Conservation (phyloP, 331 rosid genomes). For the Acacia pycnantha region DNA sequence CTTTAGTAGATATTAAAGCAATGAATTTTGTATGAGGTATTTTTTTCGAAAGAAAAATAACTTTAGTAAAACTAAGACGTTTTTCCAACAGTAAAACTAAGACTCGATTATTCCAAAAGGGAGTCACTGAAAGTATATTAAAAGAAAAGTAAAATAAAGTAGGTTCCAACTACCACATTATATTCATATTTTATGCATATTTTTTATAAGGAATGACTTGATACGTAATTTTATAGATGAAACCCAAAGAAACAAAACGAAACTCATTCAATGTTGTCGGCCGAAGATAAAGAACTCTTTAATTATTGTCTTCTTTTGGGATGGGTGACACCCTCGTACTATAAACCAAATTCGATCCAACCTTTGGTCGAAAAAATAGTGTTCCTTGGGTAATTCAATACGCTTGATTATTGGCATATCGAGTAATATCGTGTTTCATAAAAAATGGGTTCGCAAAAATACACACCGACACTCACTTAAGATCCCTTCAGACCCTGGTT, state of each 20-base stretch:
- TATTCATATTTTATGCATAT: not conserved
- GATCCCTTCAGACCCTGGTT: not conserved
- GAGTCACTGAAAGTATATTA: not conserved
- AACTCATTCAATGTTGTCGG: not conserved
- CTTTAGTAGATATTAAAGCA: not conserved
- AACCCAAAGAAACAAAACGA: not conserved
- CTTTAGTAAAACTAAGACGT: not conserved
- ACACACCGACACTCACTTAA: not conserved
- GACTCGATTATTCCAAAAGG: not conserved
- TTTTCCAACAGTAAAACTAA: not conserved
- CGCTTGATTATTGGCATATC: not conserved
- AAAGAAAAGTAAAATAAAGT: not conserved
- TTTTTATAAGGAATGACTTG: not conserved
- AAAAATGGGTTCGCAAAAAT: not conserved
- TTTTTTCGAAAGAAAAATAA: not conserved
- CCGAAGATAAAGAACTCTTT: not conserved
- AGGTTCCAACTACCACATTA: not conserved
- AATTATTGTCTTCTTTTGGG: not conserved
- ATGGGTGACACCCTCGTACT: not conserved
- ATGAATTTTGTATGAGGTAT: not conserved
- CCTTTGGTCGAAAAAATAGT: not conserved
- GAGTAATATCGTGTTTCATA: not conserved
- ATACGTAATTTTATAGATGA: not conserved
- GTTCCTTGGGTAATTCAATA: not conserved
- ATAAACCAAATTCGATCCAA: not conserved